A percentile compares a stretch with the other conserved stretches of the same genome.
Evolutionary conservation across 306 rosid genomes (phyloP).

Genomic region (Vigna nakashimae): DNA sequence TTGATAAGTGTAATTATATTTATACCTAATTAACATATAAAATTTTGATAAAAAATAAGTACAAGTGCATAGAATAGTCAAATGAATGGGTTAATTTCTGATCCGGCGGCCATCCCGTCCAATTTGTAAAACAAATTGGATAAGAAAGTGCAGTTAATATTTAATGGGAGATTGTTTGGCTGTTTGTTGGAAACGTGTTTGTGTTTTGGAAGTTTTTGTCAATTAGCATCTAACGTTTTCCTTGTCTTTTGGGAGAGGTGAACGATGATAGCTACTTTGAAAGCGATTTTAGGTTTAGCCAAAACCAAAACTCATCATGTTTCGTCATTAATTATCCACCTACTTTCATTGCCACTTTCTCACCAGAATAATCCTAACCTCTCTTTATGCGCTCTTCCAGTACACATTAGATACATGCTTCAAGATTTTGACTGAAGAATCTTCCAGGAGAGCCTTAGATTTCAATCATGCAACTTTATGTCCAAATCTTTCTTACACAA

Average conservation of each 20-base stretch:
- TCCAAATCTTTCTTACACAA: conserved; percentile 11
- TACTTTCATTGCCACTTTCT: neutral
- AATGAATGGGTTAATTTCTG: no score
- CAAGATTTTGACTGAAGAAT: conserved; percentile 17
- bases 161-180: conserved; percentile 4
- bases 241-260: conserved; percentile 32
- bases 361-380: neutral
- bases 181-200: neutral
- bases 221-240: neutral
- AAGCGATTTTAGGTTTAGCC: conserved; percentile 26
- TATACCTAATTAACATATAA: no score
- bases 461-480: conserved; percentile 28
- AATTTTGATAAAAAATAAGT: no score
- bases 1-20: no score
- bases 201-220: neutral
- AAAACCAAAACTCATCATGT: neutral
- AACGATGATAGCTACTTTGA: conserved; percentile 13
- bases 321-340: conserved; percentile 3
- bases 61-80: no score
- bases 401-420: conserved; percentile 6
- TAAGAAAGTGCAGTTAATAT: neutral
- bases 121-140: neutral
- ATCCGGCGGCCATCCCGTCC: no score
- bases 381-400: conserved; percentile 12
- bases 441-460: neutral